Conservation (phyloP, 2,329 filamentous ascomycete genomes). For the Diaporthe ilicicola region DNA sequence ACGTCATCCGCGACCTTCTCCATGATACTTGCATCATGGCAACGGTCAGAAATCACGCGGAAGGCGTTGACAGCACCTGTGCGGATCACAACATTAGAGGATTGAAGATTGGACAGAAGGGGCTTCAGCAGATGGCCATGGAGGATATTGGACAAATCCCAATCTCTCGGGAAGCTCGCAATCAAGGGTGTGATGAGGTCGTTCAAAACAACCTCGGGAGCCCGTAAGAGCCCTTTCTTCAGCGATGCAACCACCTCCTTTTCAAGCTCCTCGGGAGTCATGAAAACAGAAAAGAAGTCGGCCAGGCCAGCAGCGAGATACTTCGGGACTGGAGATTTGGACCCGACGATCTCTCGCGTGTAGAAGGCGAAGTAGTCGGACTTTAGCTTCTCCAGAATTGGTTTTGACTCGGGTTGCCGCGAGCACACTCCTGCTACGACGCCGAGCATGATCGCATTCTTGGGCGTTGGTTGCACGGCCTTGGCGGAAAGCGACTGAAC, state of each 20-base stretch:
- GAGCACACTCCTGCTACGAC: constrained; percentile 87
- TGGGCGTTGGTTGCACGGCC: constrained; percentile 67
- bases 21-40: constrained; percentile 64
- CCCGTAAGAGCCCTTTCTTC: constrained; percentile 87
- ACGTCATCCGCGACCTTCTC: constrained; percentile 81
- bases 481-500: constrained; percentile 77
- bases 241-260: constrained; percentile 81
- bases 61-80: constrained; percentile 81
- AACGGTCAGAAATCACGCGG: constrained; percentile 70
- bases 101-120: constrained; percentile 89
- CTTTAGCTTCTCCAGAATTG: constrained; percentile 72
- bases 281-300: constrained; percentile 85
- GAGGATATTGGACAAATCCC: constrained; percentile 83
- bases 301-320: constrained; percentile 77
- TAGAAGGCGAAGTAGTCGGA: constrained; percentile 83
- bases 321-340: constrained; percentile 72
- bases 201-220: constrained; percentile 87
- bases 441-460: constrained; percentile 81
- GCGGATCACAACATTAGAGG: constrained; percentile 81
- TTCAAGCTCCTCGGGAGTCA: constrained; percentile 76
- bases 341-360: constrained; percentile 83
- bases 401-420: constrained; percentile 70
- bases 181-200: constrained; percentile 81
- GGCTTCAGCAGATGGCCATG: constrained; percentile 81
- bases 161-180: constrained; percentile 69